Percentiles rank a stretch among this genome's conserved stretches.
Evolutionary conservation across 805 yeast genomes (phyloP).

Genomic region (Candida palmyrensis): DNA sequence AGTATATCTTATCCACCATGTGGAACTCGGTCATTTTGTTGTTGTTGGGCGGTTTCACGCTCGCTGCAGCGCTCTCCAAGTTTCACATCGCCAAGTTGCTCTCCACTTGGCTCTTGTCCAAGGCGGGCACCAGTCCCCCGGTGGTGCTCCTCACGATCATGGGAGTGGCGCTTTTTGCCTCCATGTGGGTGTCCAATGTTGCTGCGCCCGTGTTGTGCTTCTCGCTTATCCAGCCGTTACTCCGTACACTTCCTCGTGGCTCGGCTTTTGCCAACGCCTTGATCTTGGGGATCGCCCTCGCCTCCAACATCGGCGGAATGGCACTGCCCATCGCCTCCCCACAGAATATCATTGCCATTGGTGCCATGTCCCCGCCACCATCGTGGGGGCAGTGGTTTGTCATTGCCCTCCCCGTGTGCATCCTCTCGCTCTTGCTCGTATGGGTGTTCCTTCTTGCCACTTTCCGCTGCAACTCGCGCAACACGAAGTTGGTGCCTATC

Average conservation of each 20-base stretch:
- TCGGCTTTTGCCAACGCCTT: slow-evolving; percentile 78
- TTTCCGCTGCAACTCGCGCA: slow-evolving; percentile 47
- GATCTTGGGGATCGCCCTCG: slow-evolving; percentile 86
- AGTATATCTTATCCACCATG: slow-evolving; percentile 44
- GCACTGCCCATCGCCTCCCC: slow-evolving; percentile 97
- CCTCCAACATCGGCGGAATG: slow-evolving; percentile 95
- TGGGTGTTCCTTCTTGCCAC: slow-evolving; percentile 51
- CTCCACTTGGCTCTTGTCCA: slow-evolving; percentile 43
- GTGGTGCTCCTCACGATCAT: slow-evolving; percentile 44
- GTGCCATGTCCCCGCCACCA: slow-evolving; percentile 47
- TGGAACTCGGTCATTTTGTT: slow-evolving; percentile 51
- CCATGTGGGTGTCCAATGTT: slow-evolving; percentile 65
- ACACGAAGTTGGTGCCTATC: slow-evolving; percentile 49
- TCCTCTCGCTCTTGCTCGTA: slow-evolving; percentile 34
- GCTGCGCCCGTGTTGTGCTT: slow-evolving; percentile 95
- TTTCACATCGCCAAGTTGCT: slow-evolving; percentile 47
- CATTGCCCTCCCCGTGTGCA: slow-evolving; percentile 43
- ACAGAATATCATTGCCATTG: slow-evolving; percentile 76
- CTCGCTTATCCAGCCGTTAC: slow-evolving; percentile 84
- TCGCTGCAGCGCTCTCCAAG: slow-evolving; percentile 52
- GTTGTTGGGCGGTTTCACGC: slow-evolving; percentile 49
- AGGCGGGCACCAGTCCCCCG: slow-evolving; percentile 49
- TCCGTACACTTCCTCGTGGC: slow-evolving; percentile 76
- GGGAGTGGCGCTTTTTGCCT: slow-evolving; percentile 46
- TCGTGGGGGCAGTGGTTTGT: slow-evolving; percentile 57